A percentile compares a stretch with the other conserved stretches of the same genome.
phyloP scores from a whole-genome alignment of 2,329 filamentous ascomycete species.

The Ampelomyces quisqualis region DNA sequence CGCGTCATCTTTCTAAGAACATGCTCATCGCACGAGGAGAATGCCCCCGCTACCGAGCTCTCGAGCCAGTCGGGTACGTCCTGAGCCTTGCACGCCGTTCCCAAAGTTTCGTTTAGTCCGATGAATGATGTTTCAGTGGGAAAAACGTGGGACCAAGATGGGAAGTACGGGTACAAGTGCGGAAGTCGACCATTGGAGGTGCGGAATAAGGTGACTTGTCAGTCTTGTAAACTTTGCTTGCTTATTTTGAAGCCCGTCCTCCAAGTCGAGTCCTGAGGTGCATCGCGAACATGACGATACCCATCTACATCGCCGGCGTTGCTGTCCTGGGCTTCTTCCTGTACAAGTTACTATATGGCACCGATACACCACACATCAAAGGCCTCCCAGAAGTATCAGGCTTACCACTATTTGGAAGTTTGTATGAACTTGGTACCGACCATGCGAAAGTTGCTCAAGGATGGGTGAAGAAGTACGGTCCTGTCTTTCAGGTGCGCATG shows the following conservation, averaged over 20 bases:
- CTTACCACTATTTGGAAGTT: slow-evolving; percentile 50
- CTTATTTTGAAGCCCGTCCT: background rate
- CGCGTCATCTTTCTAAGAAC: no score
- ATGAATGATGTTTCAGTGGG: no score
- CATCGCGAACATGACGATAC: slow-evolving; percentile 36
- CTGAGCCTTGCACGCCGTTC: no score
- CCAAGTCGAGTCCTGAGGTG: background rate
- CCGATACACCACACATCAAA: slow-evolving; percentile 53
- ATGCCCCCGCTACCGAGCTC: no score
- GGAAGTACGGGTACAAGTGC: slow-evolving; percentile 14
- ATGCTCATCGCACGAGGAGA: no score
- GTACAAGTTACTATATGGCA: slow-evolving; percentile 47
- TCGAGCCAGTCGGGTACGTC: slow-evolving; percentile 11
- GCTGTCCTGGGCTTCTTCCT: slow-evolving; percentile 45
- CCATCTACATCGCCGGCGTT: slow-evolving; percentile 46
- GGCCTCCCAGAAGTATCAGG: slow-evolving; percentile 51
- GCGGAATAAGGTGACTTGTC: background rate
- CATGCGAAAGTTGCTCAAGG: slow-evolving; percentile 51
- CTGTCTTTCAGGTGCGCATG: slow-evolving; percentile 56
- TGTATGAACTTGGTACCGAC: slow-evolving; percentile 49
- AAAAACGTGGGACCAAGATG: no score
- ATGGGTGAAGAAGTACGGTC: slow-evolving; percentile 52
- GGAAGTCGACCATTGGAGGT: background rate
- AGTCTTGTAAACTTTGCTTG: slow-evolving; percentile 4
- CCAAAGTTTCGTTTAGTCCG: no score